These are phyloP conservation scores for Clavispora carvajalis DNA, from an alignment of 805 yeast species.

Conservation along the genomic window DNA sequence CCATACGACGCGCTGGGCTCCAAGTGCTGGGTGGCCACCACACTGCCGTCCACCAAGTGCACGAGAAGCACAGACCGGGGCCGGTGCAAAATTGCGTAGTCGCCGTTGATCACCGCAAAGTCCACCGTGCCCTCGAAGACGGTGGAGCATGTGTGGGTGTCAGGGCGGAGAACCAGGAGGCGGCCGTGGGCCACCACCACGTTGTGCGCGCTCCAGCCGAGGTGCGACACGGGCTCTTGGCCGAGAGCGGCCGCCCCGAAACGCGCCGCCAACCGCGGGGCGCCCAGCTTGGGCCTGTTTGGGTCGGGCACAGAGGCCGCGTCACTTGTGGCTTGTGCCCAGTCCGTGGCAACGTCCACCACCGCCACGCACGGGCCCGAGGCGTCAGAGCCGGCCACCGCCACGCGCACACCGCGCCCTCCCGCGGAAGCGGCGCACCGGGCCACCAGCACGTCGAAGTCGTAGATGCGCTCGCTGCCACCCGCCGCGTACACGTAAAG, in stretches of 20 bases:
- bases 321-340: neutral
- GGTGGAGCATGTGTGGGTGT: neutral
- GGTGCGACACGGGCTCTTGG: neutral
- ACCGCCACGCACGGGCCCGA: neutral
- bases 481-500: neutral
- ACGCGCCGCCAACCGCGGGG: neutral
- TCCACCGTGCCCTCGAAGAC: neutral
- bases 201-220: constrained; percentile 1
- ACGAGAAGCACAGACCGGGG: neutral
- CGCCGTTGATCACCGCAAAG: neutral
- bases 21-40: neutral
- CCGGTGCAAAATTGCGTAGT: neutral
- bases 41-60: neutral
- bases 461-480: neutral
- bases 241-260: neutral
- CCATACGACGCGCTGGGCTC: neutral
- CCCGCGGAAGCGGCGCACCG: neutral
- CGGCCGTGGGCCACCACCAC: neutral
- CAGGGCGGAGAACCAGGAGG: neutral
- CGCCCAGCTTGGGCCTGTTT: no score
- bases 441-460: neutral
- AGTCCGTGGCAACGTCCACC: neutral
- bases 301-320: neutral
- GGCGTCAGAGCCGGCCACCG: neutral
- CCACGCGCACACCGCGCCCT: neutral